Evolutionary conservation across 108 stramenopile species (phyloP).

Genomic region (Aureococcus anophagefferens): DNA sequence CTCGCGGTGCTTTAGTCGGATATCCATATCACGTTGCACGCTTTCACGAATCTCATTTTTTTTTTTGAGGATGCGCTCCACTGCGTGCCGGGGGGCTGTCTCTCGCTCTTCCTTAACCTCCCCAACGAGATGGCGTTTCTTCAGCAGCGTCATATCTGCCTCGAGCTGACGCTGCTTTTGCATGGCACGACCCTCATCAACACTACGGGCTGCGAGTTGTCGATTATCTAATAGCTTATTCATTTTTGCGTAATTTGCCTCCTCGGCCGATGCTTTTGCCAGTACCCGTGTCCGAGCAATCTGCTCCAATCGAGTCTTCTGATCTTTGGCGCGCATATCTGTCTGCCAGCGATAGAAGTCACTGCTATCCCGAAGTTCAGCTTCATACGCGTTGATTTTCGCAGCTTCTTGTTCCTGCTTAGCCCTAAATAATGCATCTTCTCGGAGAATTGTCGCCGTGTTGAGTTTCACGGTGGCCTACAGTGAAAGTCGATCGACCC

Average conservation of each 20-base stretch:
- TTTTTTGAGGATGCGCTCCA: constrained; percentile 6
- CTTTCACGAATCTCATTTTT: constrained; percentile 19
- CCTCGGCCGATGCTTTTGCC: constrained; percentile 11
- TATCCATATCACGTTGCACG: constrained; percentile 21
- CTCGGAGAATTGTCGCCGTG: constrained; percentile 46
- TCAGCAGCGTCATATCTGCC: constrained; percentile 22
- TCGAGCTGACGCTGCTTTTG: constrained; percentile 26
- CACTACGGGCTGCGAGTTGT: constrained; percentile 13
- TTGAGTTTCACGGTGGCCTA: constrained; percentile 42
- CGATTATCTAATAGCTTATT: constrained; percentile 19
- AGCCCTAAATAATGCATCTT: constrained; percentile 46
- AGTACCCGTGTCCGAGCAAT: constrained; percentile 18
- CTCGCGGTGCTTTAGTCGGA: constrained; percentile 1
- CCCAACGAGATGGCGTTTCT: constrained; percentile 30
- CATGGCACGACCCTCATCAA: constrained; percentile 24
- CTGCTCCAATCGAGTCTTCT: constrained; percentile 9
- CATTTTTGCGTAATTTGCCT: constrained; percentile 16
- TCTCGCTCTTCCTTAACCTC: constrained; percentile 30
- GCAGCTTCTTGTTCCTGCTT: constrained; percentile 48
- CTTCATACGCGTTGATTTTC: constrained; percentile 36
- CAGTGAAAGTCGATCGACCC: too few relatives aligned
- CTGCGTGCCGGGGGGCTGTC: constrained; percentile 38
- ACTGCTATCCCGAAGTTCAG: constrained; percentile 38
- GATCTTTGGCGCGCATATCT: constrained; percentile 25
- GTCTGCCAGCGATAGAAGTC: constrained; percentile 51